Evolutionary conservation across 306 rosid genomes (phyloP).

Genomic region (Mucuna pruriens): DNA sequence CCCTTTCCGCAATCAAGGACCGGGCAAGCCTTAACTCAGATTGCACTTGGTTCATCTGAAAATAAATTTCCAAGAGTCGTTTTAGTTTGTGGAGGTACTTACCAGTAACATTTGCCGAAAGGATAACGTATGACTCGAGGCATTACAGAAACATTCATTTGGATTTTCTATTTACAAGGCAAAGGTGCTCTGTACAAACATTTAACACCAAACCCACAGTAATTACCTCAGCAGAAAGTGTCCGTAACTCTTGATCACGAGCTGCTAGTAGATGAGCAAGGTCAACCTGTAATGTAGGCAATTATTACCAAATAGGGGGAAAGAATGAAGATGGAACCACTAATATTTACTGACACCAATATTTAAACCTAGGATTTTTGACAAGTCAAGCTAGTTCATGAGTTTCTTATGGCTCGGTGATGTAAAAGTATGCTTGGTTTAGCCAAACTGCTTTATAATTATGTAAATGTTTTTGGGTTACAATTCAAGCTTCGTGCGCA

Average conservation of each 20-base stretch:
- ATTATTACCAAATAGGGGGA: not conserved
- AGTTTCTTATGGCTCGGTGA: not conserved
- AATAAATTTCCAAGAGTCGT: conserved; percentile 13
- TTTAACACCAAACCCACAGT: conserved; percentile 22
- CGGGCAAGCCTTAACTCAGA: conserved; percentile 95
- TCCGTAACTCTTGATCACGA: conserved; percentile 96
- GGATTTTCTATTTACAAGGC: not conserved
- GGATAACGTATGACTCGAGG: not conserved
- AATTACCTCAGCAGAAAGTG: conserved; percentile 94
- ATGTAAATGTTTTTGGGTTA: not conserved
- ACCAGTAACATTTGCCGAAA: conserved; percentile 4
- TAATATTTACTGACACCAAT: not conserved
- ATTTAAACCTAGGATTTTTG: not conserved
- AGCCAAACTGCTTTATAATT: not conserved
- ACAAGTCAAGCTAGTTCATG: not conserved
- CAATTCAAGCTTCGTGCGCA: conserved; percentile 12
- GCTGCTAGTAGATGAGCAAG: conserved; percentile 96
- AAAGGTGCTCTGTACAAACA: not conserved
- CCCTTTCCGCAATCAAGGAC: conserved; percentile 92
- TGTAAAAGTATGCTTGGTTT: not conserved
- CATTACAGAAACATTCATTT: not conserved
- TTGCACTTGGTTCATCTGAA: conserved; percentile 91
- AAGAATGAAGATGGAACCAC: not conserved
- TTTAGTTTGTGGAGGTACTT: not conserved
- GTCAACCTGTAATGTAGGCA: conserved; percentile 78